A percentile compares a stretch with the other conserved stretches of the same genome.
Conservation (phyloP, 768 basidiomycete species). For the Baorangia bicolor region DNA sequence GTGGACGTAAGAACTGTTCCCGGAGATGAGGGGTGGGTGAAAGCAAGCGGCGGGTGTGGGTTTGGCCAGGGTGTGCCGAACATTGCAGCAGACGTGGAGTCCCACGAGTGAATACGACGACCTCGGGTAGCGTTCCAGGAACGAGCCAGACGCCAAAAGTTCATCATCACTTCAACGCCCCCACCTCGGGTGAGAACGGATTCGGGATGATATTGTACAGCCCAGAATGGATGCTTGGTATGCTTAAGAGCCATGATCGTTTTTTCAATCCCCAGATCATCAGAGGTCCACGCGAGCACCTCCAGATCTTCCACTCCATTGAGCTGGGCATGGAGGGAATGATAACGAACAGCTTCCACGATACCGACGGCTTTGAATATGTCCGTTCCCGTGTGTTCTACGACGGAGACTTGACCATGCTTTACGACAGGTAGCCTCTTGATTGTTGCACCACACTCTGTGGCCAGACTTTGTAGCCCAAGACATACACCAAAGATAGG, state of each 20-base stretch:
- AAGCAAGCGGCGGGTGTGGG: slow-evolving; percentile 24
- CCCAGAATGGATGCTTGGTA: slow-evolving; percentile 69
- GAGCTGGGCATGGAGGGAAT: slow-evolving; percentile 69
- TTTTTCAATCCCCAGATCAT: slow-evolving; percentile 61
- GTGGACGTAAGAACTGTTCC: slow-evolving; percentile 38
- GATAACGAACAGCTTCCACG: slow-evolving; percentile 71
- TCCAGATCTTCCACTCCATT: slow-evolving; percentile 49
- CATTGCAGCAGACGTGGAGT: slow-evolving; percentile 29
- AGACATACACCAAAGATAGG: slow-evolving; percentile 86
- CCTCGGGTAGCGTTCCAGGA: slow-evolving; percentile 48
- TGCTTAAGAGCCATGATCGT: slow-evolving; percentile 79
- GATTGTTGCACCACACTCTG: slow-evolving; percentile 63
- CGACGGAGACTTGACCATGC: slow-evolving; percentile 70
- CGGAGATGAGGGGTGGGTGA: slow-evolving; percentile 15
- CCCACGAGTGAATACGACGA: slow-evolving; percentile 44
- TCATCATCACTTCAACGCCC: slow-evolving; percentile 63
- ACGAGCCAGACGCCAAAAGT: slow-evolving; percentile 72
- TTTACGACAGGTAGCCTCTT: slow-evolving; percentile 66
- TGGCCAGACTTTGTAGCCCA: slow-evolving; percentile 73
- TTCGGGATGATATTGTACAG: slow-evolving; percentile 89
- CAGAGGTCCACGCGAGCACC: slow-evolving; percentile 70
- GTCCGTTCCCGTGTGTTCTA: slow-evolving; percentile 57
- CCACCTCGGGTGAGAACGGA: slow-evolving; percentile 72
- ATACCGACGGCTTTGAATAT: slow-evolving; percentile 58
- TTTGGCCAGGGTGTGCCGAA: slow-evolving; percentile 64